Percentiles rank a stretch among this genome's conserved stretches.
Conservation (phyloP, 768 basidiomycete species). For the Pleurotus djamor region DNA sequence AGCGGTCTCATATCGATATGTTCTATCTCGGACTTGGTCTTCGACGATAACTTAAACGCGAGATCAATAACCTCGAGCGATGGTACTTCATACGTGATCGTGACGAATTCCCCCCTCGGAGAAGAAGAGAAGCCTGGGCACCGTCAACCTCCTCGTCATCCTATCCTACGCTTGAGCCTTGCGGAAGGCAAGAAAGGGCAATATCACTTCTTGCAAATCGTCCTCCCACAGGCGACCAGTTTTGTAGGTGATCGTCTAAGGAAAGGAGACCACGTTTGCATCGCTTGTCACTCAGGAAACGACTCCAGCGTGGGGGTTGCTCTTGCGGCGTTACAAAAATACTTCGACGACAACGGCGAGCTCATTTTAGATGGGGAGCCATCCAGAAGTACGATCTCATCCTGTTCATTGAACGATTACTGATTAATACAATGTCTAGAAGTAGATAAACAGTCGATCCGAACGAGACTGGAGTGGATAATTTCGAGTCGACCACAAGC, state of each 20-base stretch:
- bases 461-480: conserved; percentile 82
- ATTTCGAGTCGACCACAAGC: conserved; percentile 70
- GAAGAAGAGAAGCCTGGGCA: neutral
- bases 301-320: conserved; percentile 66
- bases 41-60: neutral
- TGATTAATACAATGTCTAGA: neutral
- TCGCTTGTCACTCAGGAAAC: conserved; percentile 55
- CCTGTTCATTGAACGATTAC: neutral
- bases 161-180: neutral
- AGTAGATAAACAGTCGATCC: conserved; percentile 61
- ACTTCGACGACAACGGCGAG: conserved; percentile 55
- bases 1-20: conserved; percentile 41
- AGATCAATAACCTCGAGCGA: neutral
- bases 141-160: no score
- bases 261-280: conserved; percentile 34
- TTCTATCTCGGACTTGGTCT: conserved; percentile 22
- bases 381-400: neutral
- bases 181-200: conserved; percentile 53
- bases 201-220: conserved; percentile 39
- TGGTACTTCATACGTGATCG: conserved; percentile 27
- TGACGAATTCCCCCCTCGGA: neutral
- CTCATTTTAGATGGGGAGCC: conserved; percentile 9
- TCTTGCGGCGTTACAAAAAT: conserved; percentile 52
- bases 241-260: conserved; percentile 43
- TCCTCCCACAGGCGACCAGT: conserved; percentile 45